Base-by-base conservation (phyloP, 2,329 filamentous ascomycete species). In the Hypomyces rosellus region DNA sequence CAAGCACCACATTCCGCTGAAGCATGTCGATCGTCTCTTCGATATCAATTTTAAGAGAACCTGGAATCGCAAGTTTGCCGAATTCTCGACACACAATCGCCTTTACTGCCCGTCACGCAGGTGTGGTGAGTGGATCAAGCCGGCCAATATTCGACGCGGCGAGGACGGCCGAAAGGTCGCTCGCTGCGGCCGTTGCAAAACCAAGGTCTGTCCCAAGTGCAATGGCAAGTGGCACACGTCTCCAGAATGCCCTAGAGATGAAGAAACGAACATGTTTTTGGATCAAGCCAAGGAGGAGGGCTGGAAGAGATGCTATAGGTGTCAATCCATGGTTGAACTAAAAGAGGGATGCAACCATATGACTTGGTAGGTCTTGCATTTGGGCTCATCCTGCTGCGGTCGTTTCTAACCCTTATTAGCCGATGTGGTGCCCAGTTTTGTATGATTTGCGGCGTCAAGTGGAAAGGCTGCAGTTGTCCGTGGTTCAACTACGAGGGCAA, bases 341-440 rank as follows among this genome's bases (percentile, higher is more conserved):
- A 85, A 85, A 58, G 87, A 92, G 65, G 89, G 89, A 41, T 90
- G 86, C 67, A 91, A 92, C 68, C 89, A 92, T 64, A 92, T 95
- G 81, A 89, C 82, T 25, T 95, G 89, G 85, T 88, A 73, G 69
- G 81, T 69, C 16, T 3, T 40, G 16, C 12, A 18, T 33, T 25
- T 18, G 33, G 25, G 6, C 5, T 33, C 11, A 34, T 15, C 14
- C 14, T 48, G 45, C 13, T 44, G 36, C 20, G 25, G 15, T 44
- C 15, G 9, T 37, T 51, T 22, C 56, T 63, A 47, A 59, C 40
- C 13, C 18, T 7, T 30, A 58, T 22, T 48, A 83, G 85, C 65
- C 86, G 83, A 49, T 95, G 90, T 62, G 85, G 81, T 48, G 88
- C 88, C 25, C 80, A 95, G 59, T 95, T 95, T 62, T 96, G 90